phyloP scores from a whole-genome alignment of 2,329 filamentous ascomycete genomes.

The Aspergillus melleus region DNA sequence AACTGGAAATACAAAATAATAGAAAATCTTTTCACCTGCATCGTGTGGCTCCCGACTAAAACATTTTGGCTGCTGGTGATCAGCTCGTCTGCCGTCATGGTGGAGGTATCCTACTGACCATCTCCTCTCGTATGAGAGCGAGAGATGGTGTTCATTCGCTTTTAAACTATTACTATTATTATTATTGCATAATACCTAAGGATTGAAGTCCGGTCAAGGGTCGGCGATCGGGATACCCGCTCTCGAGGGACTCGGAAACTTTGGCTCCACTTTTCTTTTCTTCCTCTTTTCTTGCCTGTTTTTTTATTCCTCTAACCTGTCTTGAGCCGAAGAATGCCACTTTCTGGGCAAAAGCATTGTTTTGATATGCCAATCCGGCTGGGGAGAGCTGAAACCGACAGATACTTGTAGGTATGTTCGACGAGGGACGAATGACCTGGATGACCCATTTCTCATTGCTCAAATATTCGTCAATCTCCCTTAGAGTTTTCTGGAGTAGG shows the following conservation, averaged over 20 bases:
- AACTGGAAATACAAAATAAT: too few relatives aligned
- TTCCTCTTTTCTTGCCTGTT: too few relatives aligned
- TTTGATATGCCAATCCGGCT: constrained; percentile 9
- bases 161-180: constrained; percentile 6
- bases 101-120: neutral
- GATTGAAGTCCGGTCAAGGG: constrained; percentile 9
- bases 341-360: constrained; percentile 6
- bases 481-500: constrained; percentile 3
- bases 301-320: constrained; percentile 5
- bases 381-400: constrained; percentile 12
- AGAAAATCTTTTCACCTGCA: constrained; percentile 13
- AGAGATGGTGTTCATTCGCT: neutral
- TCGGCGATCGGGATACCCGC: constrained; percentile 18
- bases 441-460: neutral
- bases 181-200: constrained; percentile 3
- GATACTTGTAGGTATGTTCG: constrained; percentile 1
- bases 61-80: neutral
- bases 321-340: constrained; percentile 18
- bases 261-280: constrained; percentile 3
- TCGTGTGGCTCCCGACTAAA: neutral
- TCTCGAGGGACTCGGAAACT: constrained; percentile 11
- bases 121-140: neutral
- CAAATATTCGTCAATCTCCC: neutral
- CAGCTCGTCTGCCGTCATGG: neutral
- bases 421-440: neutral